Percentiles rank a stretch among this genome's conserved stretches.
Evolutionary conservation across 805 yeast genomes (phyloP).

Genomic region (Suhomyces emberorum): DNA sequence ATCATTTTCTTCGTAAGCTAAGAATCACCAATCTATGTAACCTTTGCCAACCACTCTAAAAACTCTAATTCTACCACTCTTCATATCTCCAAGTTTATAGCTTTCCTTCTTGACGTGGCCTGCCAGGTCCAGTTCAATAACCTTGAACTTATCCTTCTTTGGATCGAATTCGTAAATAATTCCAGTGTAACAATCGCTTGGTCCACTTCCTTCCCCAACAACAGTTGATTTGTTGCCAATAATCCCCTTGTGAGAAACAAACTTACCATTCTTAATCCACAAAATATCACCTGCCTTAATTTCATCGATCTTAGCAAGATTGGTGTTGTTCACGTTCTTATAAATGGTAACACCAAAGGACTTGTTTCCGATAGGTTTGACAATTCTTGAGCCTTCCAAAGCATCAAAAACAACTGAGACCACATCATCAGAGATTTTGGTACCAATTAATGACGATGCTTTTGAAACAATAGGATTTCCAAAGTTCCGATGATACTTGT

Average conservation of each 20-base stretch:
- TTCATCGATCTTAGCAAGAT: constrained; percentile 52
- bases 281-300: constrained; percentile 82
- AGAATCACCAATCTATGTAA: constrained; percentile 69
- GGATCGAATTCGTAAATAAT: constrained; percentile 73
- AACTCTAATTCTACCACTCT: constrained; percentile 73
- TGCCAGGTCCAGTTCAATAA: constrained; percentile 50
- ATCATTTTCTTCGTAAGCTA: no score
- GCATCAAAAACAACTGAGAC: constrained; percentile 19
- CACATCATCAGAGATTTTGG: constrained; percentile 29
- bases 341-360: constrained; percentile 75
- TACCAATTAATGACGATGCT: constrained; percentile 34
- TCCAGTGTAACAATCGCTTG: constrained; percentile 34
- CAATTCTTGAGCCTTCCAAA: constrained; percentile 18
- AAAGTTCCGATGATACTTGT: constrained; percentile 43
- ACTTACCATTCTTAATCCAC: constrained; percentile 71
- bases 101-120: constrained; percentile 58
- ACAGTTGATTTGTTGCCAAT: constrained; percentile 36
- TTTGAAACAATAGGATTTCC: constrained; percentile 48
- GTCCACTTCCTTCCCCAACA: constrained; percentile 51
- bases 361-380: constrained; percentile 61
- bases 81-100: constrained; percentile 69
- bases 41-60: constrained; percentile 76
- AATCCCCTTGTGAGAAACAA: constrained; percentile 62
- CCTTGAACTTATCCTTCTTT: constrained; percentile 66
- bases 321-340: constrained; percentile 39